phyloP scores from a whole-genome alignment of 306 rosid genomes.

The Quercus robur region DNA sequence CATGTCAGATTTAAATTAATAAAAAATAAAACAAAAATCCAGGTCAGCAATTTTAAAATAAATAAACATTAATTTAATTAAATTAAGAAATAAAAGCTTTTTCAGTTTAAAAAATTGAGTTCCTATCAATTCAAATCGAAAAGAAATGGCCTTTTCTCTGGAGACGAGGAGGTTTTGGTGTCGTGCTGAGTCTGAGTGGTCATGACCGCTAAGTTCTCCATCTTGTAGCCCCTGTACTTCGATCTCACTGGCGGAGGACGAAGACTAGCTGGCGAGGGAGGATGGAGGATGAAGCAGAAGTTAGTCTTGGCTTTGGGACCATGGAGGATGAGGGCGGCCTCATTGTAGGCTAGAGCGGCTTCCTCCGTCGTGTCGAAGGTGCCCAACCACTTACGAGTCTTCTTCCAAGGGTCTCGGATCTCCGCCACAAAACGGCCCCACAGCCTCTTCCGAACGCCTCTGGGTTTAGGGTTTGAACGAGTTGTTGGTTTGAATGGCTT shows the following conservation, averaged over 20 bases:
- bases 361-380: slow-evolving; percentile 67
- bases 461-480: neutral
- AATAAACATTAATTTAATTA: no score
- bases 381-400: slow-evolving; percentile 70
- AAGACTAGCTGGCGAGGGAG: neutral
- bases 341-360: slow-evolving; percentile 65
- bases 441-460: slow-evolving; percentile 63
- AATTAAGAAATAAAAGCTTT: no score
- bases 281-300: slow-evolving; percentile 28
- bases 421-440: slow-evolving; percentile 73
- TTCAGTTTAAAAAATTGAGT: no score
- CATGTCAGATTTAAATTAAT: no score
- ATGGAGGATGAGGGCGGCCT: slow-evolving; percentile 51
- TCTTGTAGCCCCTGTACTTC: slow-evolving; percentile 51
- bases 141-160: slow-evolving; percentile 38
- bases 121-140: slow-evolving; percentile 45
- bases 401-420: slow-evolving; percentile 66
- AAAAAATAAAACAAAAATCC: no score
- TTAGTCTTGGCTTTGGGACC: slow-evolving; percentile 67
- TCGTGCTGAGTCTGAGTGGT: slow-evolving; percentile 24
- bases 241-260: slow-evolving; percentile 27
- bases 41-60: no score
- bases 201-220: slow-evolving; percentile 44
- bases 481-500: no score
- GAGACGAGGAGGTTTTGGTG: neutral